Evolutionary conservation across 345 rosid species (phyloP), one percentile per base, ranked within the genome.

Genomic region (Draba incana): DNA sequence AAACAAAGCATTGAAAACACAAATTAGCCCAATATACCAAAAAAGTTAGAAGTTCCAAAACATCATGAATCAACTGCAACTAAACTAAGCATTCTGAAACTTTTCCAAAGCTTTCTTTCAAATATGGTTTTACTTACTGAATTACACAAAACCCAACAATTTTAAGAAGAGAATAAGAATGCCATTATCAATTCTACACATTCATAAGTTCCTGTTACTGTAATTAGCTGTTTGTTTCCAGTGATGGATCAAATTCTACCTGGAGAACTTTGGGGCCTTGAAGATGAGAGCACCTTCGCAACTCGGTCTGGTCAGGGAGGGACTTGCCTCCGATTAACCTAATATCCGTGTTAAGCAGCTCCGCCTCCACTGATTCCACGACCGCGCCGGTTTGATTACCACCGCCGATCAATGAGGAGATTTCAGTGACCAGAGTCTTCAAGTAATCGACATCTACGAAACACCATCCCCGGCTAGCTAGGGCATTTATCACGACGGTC

Each of bases 221-320:
- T 15, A 3, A 37, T 53, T 30, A 50, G 67, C 37, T 61, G 16
- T 13, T 45, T 35, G 16, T 38, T 24, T 57, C 47, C 48, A 47
- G 37, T 24, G 57, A 45, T 24, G 57, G 31, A 56, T 33, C 6
- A 62, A 41, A 54, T 3, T 37, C 31, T 55, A 77, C 98, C 92
- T 90, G 98, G 46, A 93, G 94, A 46, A 90, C 77, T 81, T 81
- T 84, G 60, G 90, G 98, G 44, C 94, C 96, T 43, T 66, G 86
- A 57, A 93, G 76, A 76, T 78, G 73, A 38, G 92, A 68, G 9
- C 80, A 71, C 66, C 81, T 86, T 10, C 85, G 89, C 42, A 80
- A 67, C 38, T 69, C 75, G 8, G 57, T 75, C 8, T 76, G 14
- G 2, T 84, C 86, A 4, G 97, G 87, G 50, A 93, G 75, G 50